Base-by-base conservation (phyloP, 169 alveolate genomes). In the Plasmodium malariae region DNA sequence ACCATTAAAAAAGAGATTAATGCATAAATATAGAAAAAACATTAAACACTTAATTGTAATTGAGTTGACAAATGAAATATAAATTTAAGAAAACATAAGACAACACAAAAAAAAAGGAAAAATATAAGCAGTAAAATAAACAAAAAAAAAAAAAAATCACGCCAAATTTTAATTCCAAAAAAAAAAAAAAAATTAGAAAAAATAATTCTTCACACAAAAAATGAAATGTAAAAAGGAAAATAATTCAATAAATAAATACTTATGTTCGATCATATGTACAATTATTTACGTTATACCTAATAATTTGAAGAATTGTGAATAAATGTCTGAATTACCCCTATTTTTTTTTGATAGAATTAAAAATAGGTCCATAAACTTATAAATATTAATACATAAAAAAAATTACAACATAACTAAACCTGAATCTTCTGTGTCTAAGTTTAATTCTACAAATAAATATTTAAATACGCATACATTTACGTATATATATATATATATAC, bases 391-490 rank as follows among this genome's bases (percentile, higher is more conserved):
- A n/a, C 54, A 49, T 26, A 72, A 43, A 69, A 69, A 19, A 43
- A 37, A 11, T 76, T 65, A 76, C 40, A 76, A 24, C 45, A 76
- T 14, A 40, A 76, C 48, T 40, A 76, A 32, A 26, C 74, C 88
- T 36, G 88, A 76, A 62, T 76, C 69, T 6, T 76, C 88, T 11
- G 76, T 76, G 67, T 76, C 88, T 49, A 26, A 60, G 40, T 62
- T 76, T 62, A 76, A 26, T 62, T 76, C 88, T 76, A 65, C 40
- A 67, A 28, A 17, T 28, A 32, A 54, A 34, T 11, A 12, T 48
- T 48, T 48, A 43, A 67, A n/a, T 5, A 34, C 21, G 37, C 28
- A 34, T 19, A n/a, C n/a, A n/a, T n/a, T n/a, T n/a, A n/a, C n/a
- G n/a, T n/a, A n/a, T n/a, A n/a, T n/a, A n/a, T n/a, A 3, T 67